Evolutionary conservation across 139 green algal genomes (phyloP).

Genomic region (Chlorella sp.): DNA sequence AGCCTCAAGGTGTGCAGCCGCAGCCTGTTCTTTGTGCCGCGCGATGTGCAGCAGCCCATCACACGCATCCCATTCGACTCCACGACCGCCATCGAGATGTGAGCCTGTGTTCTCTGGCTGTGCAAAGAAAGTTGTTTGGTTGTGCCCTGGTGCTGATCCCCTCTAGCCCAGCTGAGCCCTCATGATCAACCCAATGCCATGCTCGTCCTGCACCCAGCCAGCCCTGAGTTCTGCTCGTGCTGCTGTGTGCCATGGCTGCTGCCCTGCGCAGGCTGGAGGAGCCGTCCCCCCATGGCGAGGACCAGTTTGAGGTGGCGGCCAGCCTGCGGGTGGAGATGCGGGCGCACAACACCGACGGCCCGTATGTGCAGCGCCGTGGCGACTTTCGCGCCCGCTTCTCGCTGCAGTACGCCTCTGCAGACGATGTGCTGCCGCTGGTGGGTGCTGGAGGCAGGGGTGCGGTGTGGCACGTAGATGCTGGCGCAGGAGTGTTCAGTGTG

Average conservation of each 20-base stretch:
- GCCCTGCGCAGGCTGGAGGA: conserved; percentile 26
- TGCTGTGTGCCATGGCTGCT: neutral
- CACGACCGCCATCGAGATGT: conserved; percentile 50
- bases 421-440: conserved; percentile 50
- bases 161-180: too few relatives aligned
- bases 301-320: conserved; percentile 49
- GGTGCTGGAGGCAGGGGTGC: too few relatives aligned
- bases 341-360: conserved; percentile 40
- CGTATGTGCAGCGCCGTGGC: conserved; percentile 43
- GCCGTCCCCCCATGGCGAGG: conserved; percentile 33
- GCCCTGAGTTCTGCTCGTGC: neutral
- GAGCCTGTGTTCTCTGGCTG: too few relatives aligned
- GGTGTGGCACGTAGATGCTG: too few relatives aligned
- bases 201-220: neutral
- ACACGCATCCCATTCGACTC: conserved; percentile 54
- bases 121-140: too few relatives aligned
- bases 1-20: conserved; percentile 68
- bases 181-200: too few relatives aligned
- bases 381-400: conserved; percentile 54
- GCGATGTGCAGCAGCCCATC: conserved; percentile 60
- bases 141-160: too few relatives aligned
- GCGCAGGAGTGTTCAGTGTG: too few relatives aligned
- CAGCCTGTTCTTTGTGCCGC: conserved; percentile 70
- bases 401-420: conserved; percentile 59
- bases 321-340: conserved; percentile 56